These are phyloP conservation scores for Candida easanensis DNA, from an alignment of 805 yeast species.

Conservation along the genomic window DNA sequence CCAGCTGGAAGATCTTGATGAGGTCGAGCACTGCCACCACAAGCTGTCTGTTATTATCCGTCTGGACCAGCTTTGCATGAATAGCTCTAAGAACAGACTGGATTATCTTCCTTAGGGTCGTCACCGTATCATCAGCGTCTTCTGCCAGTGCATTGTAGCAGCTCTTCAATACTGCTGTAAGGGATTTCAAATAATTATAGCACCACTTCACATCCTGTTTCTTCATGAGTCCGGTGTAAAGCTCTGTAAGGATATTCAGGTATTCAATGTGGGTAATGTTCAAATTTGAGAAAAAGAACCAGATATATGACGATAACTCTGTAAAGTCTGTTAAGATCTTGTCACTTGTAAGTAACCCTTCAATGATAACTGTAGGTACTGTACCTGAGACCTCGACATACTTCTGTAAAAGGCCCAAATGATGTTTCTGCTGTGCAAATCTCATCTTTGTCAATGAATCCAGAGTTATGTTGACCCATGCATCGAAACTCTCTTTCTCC, in stretches of 20 bases:
- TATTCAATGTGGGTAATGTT: not conserved
- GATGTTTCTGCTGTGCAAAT: not conserved
- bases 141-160: constrained; percentile 1
- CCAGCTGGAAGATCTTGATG: constrained; percentile 10
- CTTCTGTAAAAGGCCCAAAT: constrained; percentile 9
- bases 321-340: not conserved
- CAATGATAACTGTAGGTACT: constrained; percentile 12
- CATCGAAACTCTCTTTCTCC: constrained; percentile 7
- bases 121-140: not conserved
- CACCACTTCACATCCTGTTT: constrained; percentile 9
- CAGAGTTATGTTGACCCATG: constrained; percentile 13
- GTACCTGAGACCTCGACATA: constrained; percentile 8
- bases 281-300: constrained; percentile 13
- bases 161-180: constrained; percentile 2
- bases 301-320: constrained; percentile 4
- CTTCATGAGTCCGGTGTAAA: constrained; percentile 4
- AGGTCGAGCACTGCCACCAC: constrained; percentile 8
- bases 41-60: constrained; percentile 10
- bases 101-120: constrained; percentile 1
- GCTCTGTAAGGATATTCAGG: constrained; percentile 2
- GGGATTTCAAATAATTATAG: constrained; percentile 6
- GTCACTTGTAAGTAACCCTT: constrained; percentile 8
- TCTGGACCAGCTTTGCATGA: not conserved
- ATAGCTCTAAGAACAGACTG: not conserved
- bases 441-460: constrained; percentile 7